These are phyloP conservation scores for Alternaria hordeiaustralica DNA, from an alignment of 2,329 filamentous ascomycete genomes.

Conservation along the genomic window DNA sequence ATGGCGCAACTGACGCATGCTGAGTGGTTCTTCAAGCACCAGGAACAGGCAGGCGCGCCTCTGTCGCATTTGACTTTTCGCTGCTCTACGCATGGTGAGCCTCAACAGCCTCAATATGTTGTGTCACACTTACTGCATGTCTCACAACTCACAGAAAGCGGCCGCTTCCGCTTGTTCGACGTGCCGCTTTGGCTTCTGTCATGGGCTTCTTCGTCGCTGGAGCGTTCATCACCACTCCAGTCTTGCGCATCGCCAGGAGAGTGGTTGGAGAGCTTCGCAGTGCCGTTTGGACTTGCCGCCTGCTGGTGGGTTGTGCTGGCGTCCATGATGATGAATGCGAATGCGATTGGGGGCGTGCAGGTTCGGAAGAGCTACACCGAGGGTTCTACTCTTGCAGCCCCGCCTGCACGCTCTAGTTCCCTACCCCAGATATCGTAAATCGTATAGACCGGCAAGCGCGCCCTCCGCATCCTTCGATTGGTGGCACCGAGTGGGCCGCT, in stretches of 20 bases:
- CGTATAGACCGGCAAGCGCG: constrained; percentile 15
- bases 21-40: constrained; percentile 72
- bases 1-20: constrained; percentile 55
- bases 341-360: constrained; percentile 31
- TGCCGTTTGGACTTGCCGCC: constrained; percentile 40
- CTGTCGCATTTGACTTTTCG: constrained; percentile 76
- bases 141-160: constrained; percentile 67
- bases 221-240: constrained; percentile 47
- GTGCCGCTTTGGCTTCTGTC: constrained; percentile 43
- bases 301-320: constrained; percentile 31
- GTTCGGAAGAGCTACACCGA: constrained; percentile 25
- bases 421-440: constrained; percentile 23
- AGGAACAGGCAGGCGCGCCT: constrained; percentile 75
- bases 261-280: constrained; percentile 41
- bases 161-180: constrained; percentile 57
- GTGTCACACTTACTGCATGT: constrained; percentile 45
- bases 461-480: constrained; percentile 22
- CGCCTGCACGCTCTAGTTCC: constrained; percentile 25
- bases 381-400: constrained; percentile 26
- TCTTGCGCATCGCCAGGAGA: constrained; percentile 44
- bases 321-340: constrained; percentile 40
- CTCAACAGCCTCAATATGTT: background rate
- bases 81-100: constrained; percentile 57
- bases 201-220: constrained; percentile 50
- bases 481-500: constrained; percentile 10